Evolutionary conservation across 805 yeast genomes (phyloP), one percentile per base, ranked within the genome.

Genomic region (Lipomyces spencermartinsiae): DNA sequence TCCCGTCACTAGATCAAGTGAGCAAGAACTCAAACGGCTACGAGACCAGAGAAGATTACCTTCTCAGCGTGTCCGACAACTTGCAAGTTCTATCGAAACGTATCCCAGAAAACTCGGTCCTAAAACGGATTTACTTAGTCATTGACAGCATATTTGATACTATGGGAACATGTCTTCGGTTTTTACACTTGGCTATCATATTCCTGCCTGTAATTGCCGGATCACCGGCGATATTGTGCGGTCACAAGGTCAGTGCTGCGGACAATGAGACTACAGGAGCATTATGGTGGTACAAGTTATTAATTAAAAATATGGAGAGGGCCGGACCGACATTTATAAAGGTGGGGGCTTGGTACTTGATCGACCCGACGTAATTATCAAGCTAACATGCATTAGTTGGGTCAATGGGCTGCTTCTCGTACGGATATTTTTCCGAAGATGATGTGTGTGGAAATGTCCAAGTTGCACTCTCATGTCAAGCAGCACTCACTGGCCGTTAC

Each of bases 401-500:
- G 98, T 2, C 99, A 95, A 80, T 95, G 99, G 99, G 99, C 99
- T 0, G 98, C 98, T 1, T 90, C 97, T 10, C 85, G 99, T 78
- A 91, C 97, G 0, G 99, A 95, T 79, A 89, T 95, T 43, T 94
- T 95, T 79, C 89, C 97, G 2, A 81, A 80, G 59, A 91, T 85
- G 54, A 79, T 94, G 78, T 94, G 98, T 77, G 85, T 86, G 29
- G 93, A 91, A 75, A 80, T 95, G 73, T 86, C 91, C 9, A 80
- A 84, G 31, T 80, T 95, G 64, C 99, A 95, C 78, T 91, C 97
- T 4, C 86, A 92, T 75, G 94, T 93, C 9, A 86, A 85, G 66
- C 84, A 89, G 5, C 99, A 95, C 80, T 80, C 90, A 0, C 77
- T 91, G 39, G 72, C 75, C 0, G 83, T 83, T 60, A 92, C 98